Percentiles rank a stretch among this genome's conserved stretches.
Conservation (phyloP, 2,329 filamentous ascomycete species). For the Hortaea werneckii region DNA sequence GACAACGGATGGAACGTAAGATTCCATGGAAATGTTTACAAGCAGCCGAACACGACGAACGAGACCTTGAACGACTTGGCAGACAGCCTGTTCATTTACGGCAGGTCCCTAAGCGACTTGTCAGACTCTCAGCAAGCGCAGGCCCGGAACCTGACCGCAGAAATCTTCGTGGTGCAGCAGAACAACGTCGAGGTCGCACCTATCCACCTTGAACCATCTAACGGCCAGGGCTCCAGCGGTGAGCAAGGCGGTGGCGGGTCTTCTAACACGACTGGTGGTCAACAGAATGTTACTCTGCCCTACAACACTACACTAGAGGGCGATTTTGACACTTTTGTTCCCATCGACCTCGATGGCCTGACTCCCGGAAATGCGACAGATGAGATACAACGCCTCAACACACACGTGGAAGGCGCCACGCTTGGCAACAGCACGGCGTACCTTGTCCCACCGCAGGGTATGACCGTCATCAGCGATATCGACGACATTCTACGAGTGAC, state of each 20-base stretch:
- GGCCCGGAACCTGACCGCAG: slow-evolving; percentile 61
- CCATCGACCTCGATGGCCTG: slow-evolving; percentile 51
- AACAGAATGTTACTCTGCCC: slow-evolving; percentile 53
- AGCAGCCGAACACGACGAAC: slow-evolving; percentile 58
- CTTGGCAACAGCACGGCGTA: slow-evolving; percentile 68
- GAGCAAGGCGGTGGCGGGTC: slow-evolving; percentile 38
- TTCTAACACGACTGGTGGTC: slow-evolving; percentile 46
- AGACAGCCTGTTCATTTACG: slow-evolving; percentile 56
- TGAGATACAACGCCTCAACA: slow-evolving; percentile 56
- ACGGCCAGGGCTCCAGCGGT: slow-evolving; percentile 44
- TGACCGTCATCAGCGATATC: slow-evolving; percentile 68
- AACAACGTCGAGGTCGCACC: slow-evolving; percentile 48
- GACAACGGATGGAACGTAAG: slow-evolving; percentile 66
- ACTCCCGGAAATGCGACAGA: slow-evolving; percentile 54
- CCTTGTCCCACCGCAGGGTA: slow-evolving; percentile 58
- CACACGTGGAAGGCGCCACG: slow-evolving; percentile 53
- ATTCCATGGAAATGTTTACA: slow-evolving; percentile 73
- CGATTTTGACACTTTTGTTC: slow-evolving; percentile 64
- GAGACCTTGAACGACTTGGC: slow-evolving; percentile 58
- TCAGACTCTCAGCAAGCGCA: slow-evolving; percentile 51
- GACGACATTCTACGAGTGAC: slow-evolving; percentile 74
- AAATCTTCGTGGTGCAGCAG: slow-evolving; percentile 69
- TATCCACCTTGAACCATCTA: slow-evolving; percentile 51
- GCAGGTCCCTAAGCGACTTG: slow-evolving; percentile 50
- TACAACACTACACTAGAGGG: slow-evolving; percentile 57